Evolutionary conservation across 352 stramenopile genomes (phyloP).

Genomic region (Globisporangium abappressorium): DNA sequence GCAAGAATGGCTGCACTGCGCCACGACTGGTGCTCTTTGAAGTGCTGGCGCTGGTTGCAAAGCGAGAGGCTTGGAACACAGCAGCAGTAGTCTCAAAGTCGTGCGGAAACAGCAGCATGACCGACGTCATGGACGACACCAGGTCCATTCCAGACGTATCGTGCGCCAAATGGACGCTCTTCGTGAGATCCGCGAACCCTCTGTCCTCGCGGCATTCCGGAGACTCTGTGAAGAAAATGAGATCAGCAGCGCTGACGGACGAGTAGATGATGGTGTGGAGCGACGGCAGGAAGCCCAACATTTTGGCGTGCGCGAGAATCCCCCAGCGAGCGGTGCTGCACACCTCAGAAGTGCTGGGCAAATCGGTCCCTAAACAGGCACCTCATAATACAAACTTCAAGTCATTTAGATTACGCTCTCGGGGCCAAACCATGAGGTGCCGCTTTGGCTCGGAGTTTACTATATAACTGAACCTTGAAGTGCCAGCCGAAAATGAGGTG

Average conservation of each 20-base stretch:
- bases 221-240: not conserved
- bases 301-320: not conserved
- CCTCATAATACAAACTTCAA: not conserved
- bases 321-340: not conserved
- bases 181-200: not conserved
- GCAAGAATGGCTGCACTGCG: not conserved
- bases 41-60: not conserved
- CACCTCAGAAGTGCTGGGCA: too few relatives aligned
- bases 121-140: not conserved
- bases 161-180: not conserved
- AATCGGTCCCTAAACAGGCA: not conserved
- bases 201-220: not conserved
- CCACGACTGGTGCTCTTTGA: not conserved
- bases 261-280: not conserved
- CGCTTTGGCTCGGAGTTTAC: not conserved
- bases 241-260: not conserved
- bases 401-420: not conserved
- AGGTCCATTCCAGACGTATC: not conserved
- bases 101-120: not conserved
- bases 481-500: not conserved
- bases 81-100: not conserved
- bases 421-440: not conserved
- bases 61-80: not conserved
- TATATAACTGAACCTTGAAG: not conserved
- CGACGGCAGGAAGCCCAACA: not conserved